Conservation (phyloP, 345 rosid species). For the Laguncularia racemosa region DNA sequence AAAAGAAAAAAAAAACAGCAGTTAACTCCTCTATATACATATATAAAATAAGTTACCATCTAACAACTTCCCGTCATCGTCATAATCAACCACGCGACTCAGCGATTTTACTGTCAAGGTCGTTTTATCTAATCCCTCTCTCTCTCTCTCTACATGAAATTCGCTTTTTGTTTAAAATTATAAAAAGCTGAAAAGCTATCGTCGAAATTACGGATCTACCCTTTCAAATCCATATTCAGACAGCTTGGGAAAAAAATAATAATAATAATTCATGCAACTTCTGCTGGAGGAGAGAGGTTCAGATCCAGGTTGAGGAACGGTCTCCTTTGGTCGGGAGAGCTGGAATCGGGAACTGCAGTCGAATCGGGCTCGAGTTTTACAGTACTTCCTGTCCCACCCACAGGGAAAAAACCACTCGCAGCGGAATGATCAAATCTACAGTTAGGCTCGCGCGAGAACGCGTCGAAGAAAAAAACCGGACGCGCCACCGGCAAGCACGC, state of each 20-base stretch:
- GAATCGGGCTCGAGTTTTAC: constrained; percentile 13
- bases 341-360: constrained; percentile 7
- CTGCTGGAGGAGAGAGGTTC: constrained; percentile 25
- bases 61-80: no score
- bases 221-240: no score
- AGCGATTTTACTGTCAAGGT: no score
- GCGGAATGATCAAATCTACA: constrained; percentile 8
- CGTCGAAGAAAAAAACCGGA: constrained; percentile 19
- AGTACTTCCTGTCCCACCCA: neutral
- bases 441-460: constrained; percentile 7
- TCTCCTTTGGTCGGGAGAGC: neutral
- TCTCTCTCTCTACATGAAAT: no score
- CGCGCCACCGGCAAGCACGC: constrained; percentile 7
- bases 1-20: no score
- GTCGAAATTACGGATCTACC: no score
- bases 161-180: no score
- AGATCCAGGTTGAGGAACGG: constrained; percentile 22
- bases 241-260: neutral
- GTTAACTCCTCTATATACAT: no score
- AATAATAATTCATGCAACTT: constrained; percentile 21
- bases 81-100: no score
- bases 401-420: constrained; percentile 4
- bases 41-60: no score
- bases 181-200: no score
- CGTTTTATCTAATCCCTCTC: no score